These are phyloP conservation scores for Pinus taeda DNA, from an alignment of 75 land plant species.

Conservation along the genomic window DNA sequence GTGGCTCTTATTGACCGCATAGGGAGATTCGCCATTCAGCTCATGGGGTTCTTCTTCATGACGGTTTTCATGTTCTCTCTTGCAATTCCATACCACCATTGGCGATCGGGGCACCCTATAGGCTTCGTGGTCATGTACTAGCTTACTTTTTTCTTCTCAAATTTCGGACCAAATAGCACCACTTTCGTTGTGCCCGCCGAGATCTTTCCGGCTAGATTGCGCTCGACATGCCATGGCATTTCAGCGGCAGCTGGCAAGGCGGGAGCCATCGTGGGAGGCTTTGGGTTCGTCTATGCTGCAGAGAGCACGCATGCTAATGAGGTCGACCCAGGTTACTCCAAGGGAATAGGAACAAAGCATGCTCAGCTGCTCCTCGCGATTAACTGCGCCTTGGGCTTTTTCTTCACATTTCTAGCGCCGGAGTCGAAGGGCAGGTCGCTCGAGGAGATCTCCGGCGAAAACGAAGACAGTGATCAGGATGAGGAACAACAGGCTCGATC, in stretches of 20 bases:
- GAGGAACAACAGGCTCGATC: too few relatives aligned
- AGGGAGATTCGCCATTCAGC: constrained; percentile 23
- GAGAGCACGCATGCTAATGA: constrained; percentile 24
- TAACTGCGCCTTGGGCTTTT: too few relatives aligned
- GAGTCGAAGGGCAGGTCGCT: too few relatives aligned
- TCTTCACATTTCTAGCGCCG: too few relatives aligned
- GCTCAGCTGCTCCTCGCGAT: too few relatives aligned
- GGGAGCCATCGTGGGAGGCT: constrained; percentile 46
- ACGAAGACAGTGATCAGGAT: too few relatives aligned
- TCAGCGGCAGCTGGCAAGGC: constrained; percentile 27
- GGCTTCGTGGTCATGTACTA: constrained; percentile 27
- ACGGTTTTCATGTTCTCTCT: constrained; percentile 7
- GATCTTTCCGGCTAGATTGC: constrained; percentile 45
- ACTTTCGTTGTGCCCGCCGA: constrained; percentile 57
- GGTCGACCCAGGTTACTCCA: constrained; percentile 33
- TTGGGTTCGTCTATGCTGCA: constrained; percentile 50
- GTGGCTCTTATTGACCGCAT: constrained; percentile 27
- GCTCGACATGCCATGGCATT: constrained; percentile 45
- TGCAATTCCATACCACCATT: constrained; percentile 23
- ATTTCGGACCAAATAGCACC: constrained; percentile 30
- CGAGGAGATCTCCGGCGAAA: too few relatives aligned
- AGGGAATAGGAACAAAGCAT: constrained; percentile 41
- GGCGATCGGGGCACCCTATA: background rate
- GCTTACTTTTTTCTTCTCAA: constrained; percentile 23
- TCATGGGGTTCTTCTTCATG: constrained; percentile 42